A percentile compares a stretch with the other conserved stretches of the same genome.
Conservation (phyloP, 345 rosid species). For the Eutrema yunnanense region DNA sequence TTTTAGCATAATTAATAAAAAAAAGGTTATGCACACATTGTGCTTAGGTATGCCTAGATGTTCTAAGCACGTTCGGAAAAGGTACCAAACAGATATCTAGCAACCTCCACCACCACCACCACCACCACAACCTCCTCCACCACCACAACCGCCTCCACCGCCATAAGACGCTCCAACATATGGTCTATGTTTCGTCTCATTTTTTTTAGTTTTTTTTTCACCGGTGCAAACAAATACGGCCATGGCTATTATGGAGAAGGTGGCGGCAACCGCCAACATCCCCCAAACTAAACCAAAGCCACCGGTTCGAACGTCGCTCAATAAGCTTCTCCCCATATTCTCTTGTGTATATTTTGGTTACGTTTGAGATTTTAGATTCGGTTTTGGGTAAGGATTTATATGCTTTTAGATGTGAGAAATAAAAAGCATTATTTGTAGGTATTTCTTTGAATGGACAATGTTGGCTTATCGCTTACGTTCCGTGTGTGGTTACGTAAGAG, state of each 20-base stretch:
- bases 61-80: too few relatives aligned
- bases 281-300: not conserved
- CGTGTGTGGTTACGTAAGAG: not conserved
- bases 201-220: not conserved
- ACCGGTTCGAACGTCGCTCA: not conserved
- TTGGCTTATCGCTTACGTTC: not conserved
- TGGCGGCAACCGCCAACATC: not conserved
- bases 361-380: not conserved
- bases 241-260: constrained; percentile 2
- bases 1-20: too few relatives aligned
- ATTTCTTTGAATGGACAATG: not conserved
- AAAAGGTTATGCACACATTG: too few relatives aligned
- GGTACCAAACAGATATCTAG: too few relatives aligned
- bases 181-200: not conserved
- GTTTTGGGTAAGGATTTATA: not conserved
- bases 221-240: not conserved
- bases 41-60: too few relatives aligned
- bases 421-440: not conserved
- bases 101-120: too few relatives aligned
- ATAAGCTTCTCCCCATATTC: not conserved
- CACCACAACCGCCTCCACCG: too few relatives aligned
- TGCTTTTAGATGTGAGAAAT: not conserved
- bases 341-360: not conserved
- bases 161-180: too few relatives aligned
- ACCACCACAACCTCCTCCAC: too few relatives aligned